Conservation (phyloP, 2,329 filamentous ascomycete genomes). For the Aspergillus felis region DNA sequence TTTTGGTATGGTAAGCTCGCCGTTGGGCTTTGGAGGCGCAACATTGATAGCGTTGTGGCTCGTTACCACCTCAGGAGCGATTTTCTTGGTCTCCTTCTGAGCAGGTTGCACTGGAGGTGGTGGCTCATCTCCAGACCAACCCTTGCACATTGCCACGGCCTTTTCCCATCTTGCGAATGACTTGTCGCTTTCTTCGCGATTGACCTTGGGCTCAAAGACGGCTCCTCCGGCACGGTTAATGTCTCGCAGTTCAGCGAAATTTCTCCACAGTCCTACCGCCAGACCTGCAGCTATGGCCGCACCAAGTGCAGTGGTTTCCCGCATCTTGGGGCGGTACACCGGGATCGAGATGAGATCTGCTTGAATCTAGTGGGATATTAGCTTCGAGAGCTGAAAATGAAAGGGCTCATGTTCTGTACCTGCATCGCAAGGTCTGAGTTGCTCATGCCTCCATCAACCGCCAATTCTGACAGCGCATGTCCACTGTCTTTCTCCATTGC, state of each 20-base stretch:
- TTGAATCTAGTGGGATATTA: constrained; percentile 57
- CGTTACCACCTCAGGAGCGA: constrained; percentile 9
- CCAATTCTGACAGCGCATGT: constrained; percentile 69
- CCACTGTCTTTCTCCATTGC: constrained; percentile 86
- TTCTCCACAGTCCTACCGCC: constrained; percentile 71
- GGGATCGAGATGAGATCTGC: constrained; percentile 77
- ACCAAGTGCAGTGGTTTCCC: constrained; percentile 80
- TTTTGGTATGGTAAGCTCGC: constrained; percentile 14
- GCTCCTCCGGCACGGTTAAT: constrained; percentile 68
- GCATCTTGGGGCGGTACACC: constrained; percentile 77
- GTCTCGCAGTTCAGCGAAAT: constrained; percentile 67
- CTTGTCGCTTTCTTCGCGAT: constrained; percentile 48
- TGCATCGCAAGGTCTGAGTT: constrained; percentile 88
- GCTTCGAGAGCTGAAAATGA: constrained; percentile 1
- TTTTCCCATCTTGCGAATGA: constrained; percentile 68
- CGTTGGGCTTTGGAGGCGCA: constrained; percentile 9
- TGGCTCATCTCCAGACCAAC: constrained; percentile 49
- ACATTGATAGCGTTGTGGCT: constrained; percentile 8
- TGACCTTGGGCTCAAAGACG: constrained; percentile 65
- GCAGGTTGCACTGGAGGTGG: not conserved
- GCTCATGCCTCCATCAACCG: constrained; percentile 85
- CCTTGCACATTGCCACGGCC: constrained; percentile 70
- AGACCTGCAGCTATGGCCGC: constrained; percentile 84
- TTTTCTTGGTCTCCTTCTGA: not conserved
- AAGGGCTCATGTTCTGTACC: constrained; percentile 34